Evolutionary conservation across 495 filamentous ascomycete species (phyloP).

Genomic region (Amphirosellinia nigrospora): DNA sequence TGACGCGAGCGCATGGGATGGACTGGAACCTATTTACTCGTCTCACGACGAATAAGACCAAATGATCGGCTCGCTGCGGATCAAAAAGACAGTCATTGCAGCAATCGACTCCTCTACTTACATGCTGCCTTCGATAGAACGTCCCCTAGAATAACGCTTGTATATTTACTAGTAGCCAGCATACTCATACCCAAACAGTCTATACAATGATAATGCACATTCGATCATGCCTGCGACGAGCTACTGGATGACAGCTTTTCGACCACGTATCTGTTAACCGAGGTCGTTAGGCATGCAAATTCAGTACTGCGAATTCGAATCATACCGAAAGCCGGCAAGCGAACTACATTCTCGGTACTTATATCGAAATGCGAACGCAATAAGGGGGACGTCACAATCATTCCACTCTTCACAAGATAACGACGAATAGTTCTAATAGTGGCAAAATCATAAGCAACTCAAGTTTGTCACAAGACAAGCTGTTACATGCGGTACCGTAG

Average conservation of each 20-base stretch:
- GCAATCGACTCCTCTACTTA: constrained; percentile 8
- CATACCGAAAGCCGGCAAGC: neutral
- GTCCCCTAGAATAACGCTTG: constrained; percentile 1
- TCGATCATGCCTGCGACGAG: neutral
- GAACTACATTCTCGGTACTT: neutral
- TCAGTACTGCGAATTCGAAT: neutral
- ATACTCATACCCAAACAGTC: constrained; percentile 8
- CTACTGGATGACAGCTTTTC: neutral
- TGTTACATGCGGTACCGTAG: neutral
- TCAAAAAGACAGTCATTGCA: neutral
- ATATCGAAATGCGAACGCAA: neutral
- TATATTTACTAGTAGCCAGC: constrained; percentile 22
- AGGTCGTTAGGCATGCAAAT: neutral
- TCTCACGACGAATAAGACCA: constrained; percentile 30
- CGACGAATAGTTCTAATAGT: neutral
- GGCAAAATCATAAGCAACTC: neutral
- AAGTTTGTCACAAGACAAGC: neutral
- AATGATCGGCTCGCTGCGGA: neutral
- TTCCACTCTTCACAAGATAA: neutral
- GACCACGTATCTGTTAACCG: neutral
- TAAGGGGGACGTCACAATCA: neutral
- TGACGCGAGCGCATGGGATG: constrained; percentile 52
- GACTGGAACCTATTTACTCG: constrained; percentile 55
- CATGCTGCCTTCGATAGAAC: neutral
- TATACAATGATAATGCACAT: constrained; percentile 16